Base-by-base conservation (phyloP, 1,139 yeast species). In the Kluyveromyces marxianus region DNA sequence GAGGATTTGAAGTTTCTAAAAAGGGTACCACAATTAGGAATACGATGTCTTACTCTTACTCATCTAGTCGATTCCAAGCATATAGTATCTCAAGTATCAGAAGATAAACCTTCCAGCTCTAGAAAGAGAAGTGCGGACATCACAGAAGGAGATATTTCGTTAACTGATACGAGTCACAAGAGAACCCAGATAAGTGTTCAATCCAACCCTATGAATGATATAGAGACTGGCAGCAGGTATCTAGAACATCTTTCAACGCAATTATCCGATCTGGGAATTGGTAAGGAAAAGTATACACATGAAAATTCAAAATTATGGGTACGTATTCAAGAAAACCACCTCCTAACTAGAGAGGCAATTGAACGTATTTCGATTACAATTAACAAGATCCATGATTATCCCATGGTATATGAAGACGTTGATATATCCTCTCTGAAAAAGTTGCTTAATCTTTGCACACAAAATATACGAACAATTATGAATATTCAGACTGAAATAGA, bases 21-120 rank as follows among this genome's bases (percentile, higher is more conserved):
- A 3, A 53, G 55, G 4, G 48, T 62, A 21, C 54, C 63, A 14
- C 55, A 56, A 6, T 33, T 51, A 30, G 58, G 58, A 2, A 48
- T 34, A 24, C 35, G 42, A 25, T 50, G 54, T 40, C 44, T 47
- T 6, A 14, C 39, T 32, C 28, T 30, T 4, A 31, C 39, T 7
- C 30, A 14, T 3, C n/a, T 37, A 25, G 46, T 44, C 7, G 47
- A 35, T 7, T 39, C 46, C 2, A 35, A 42, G 6, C 21, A 35
- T 10, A 37, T 38, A 4, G 29, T 37, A 3, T 28, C 21, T 8
- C 25, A 32, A 24, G 34, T 7, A 14, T 25, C 26, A 33, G 25
- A 34, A 10, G 24, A 10, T 3, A 10, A 34, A 25, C 31, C 37
- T n/a, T n/a, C 21, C 25, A 39, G 25, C 36, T 30, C 35, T 8